Base-by-base conservation (phyloP, 139 green algal genomes). In the Chlamydomonas sphaeroides region DNA sequence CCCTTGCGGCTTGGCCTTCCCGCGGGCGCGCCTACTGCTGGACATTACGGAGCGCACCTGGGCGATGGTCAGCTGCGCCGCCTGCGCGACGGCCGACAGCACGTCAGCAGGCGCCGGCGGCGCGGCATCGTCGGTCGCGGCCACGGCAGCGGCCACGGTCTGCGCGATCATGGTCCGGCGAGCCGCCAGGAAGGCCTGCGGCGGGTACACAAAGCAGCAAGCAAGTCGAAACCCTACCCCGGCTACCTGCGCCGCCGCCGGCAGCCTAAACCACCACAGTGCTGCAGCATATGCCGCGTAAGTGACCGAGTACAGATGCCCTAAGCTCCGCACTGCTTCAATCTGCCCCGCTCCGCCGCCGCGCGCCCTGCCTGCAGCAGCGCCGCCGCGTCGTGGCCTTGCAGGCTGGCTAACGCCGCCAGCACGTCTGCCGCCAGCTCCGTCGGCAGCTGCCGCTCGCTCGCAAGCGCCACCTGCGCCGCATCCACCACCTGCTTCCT, bases 401-500 rank as follows among this genome's bases (percentile, higher is more conserved):
- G 70, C 51, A 95, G 80, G 14, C 78, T 59, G 1, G 83, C 89
- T 18, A 86, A 38, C 2, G 91, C 91, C 26, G 86, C 88, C 49
- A 94, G 48, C 28, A 92, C 88, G 56, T 90, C 87, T 21, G 90
- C 91, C n/a, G 88, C 92, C 41, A 83, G 51, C 0, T 68, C 45
- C 0, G 83, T 76, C 41, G 18, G 38, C 62, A 93, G 80, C 18
- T 56, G 45, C 20, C 70, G 48, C 30, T 89, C 73, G 5, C 38
- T 67, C 39, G 41, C 70, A 57, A 97, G 88, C 61, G 83, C 78
- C 7, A 83, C 67, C 21, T 56, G 49, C n/a, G 88, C 88, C 0
- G 67, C 56, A 18, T 91, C 87, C 35, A 87, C 72, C 7, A 97
- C 92, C 66, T 98, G 93, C n/a, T 45, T 65, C 73, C 89, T 94